phyloP scores from a whole-genome alignment of 1,139 yeast species.

The Magnusiomyces ingens region DNA sequence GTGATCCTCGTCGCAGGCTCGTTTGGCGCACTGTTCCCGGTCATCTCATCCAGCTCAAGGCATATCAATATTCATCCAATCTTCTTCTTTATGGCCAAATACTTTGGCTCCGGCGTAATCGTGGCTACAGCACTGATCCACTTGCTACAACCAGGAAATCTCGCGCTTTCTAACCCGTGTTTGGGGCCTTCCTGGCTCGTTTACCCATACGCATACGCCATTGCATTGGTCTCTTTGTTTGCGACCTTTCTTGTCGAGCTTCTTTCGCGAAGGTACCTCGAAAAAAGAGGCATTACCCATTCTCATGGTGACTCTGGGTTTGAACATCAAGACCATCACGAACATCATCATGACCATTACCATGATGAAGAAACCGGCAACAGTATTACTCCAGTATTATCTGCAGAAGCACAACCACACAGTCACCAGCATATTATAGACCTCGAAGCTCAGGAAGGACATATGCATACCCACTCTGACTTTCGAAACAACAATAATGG shows the following conservation, averaged over 20 bases:
- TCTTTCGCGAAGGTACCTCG: conserved; percentile 25
- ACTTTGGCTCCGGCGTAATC: conserved; percentile 73
- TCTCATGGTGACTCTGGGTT: conserved; percentile 27
- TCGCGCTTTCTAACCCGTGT: conserved; percentile 8
- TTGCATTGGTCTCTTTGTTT: conserved; percentile 8
- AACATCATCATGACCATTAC: not conserved
- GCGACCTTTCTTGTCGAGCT: conserved; percentile 21
- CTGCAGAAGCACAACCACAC: no score
- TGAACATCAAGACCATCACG: not conserved
- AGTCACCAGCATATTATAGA: not conserved
- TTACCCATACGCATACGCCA: conserved; percentile 12
- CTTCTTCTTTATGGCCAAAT: conserved; percentile 47
- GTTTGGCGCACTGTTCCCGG: conserved; percentile 42
- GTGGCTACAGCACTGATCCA: conserved; percentile 75
- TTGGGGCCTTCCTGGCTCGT: conserved; percentile 10
- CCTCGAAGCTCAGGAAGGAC: not conserved
- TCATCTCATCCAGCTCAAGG: conserved; percentile 38
- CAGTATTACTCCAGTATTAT: not conserved
- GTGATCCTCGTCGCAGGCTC: conserved; percentile 56
- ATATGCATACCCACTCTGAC: conserved; percentile 4
- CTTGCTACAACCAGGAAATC: conserved; percentile 39
- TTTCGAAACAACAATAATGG: conserved; percentile 2
- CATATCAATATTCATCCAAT: conserved; percentile 34
- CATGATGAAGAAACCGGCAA: not conserved
- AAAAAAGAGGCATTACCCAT: conserved; percentile 21